These are phyloP conservation scores for Mycosphaerella sp. DNA, from an alignment of 2,329 filamentous ascomycete genomes.

Conservation along the genomic window DNA sequence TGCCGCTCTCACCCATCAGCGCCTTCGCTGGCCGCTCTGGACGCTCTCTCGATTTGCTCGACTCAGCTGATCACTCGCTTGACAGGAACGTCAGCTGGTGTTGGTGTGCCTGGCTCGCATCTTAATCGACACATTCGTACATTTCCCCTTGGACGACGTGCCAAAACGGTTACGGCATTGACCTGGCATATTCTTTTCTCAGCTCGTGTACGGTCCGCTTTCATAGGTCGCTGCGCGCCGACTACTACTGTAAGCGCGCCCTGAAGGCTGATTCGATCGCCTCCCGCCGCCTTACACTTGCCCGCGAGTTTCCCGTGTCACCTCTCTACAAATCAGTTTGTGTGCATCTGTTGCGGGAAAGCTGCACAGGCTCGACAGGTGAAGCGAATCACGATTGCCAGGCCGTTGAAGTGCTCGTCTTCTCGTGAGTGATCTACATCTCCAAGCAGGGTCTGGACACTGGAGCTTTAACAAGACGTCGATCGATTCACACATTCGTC, in stretches of 20 bases:
- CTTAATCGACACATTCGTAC: constrained; percentile 9
- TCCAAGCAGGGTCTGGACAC: constrained; percentile 16
- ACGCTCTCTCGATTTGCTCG: constrained; percentile 5
- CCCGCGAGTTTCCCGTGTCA: constrained; percentile 20
- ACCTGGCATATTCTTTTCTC: constrained; percentile 17
- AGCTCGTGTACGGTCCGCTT: constrained; percentile 12
- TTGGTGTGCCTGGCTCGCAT: constrained; percentile 6
- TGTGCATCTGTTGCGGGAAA: constrained; percentile 11
- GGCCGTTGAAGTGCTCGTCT: not conserved
- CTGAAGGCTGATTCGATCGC: constrained; percentile 18
- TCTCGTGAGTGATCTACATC: constrained; percentile 13
- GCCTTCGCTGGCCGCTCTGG: constrained; percentile 1
- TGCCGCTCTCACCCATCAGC: constrained; percentile 11
- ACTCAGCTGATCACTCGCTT: constrained; percentile 15
- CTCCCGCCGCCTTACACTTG: constrained; percentile 17
- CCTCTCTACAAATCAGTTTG: constrained; percentile 19
- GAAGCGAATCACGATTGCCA: constrained; percentile 19
- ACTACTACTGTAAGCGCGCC: constrained; percentile 9
- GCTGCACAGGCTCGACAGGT: not conserved
- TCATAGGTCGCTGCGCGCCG: constrained; percentile 14
- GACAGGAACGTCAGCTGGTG: constrained; percentile 12
- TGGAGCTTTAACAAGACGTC: constrained; percentile 19
- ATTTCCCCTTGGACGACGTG: constrained; percentile 2
- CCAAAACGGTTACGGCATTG: constrained; percentile 11
- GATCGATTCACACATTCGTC: constrained; percentile 11